phyloP scores from a whole-genome alignment of 2,329 filamentous ascomycete species.

The Colletotrichum sp. region DNA sequence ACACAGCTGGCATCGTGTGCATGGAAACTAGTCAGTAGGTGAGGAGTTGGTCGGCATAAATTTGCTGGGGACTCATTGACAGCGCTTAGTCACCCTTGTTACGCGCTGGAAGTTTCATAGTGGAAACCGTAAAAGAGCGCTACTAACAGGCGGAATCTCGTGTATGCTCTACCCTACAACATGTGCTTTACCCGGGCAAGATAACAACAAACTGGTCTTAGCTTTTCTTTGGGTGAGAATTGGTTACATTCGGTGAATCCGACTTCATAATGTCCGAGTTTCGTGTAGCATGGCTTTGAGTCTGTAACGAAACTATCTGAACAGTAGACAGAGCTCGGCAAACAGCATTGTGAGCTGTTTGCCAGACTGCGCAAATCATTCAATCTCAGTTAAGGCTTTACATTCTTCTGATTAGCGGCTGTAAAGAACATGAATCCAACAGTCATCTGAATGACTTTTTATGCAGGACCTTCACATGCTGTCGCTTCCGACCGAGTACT shows the following conservation, averaged over 20 bases:
- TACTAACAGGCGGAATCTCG: neutral
- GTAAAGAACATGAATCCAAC: neutral
- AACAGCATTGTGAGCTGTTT: neutral
- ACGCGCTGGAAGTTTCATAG: neutral
- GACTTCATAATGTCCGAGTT: neutral
- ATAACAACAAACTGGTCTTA: neutral
- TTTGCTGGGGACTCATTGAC: neutral
- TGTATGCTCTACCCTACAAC: neutral
- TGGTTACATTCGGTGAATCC: no score
- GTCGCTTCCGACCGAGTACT: neutral
- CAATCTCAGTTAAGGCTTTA: accelerated
- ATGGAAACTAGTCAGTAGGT: neutral
- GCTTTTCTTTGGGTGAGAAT: no score
- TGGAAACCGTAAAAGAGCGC: neutral
- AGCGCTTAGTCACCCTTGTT: neutral
- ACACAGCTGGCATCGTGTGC: neutral
- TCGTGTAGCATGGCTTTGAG: neutral
- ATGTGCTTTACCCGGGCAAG: neutral
- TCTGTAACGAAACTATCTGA: neutral
- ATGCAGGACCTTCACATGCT: neutral
- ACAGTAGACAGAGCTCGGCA: neutral
- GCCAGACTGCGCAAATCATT: neutral
- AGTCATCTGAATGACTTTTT: neutral
- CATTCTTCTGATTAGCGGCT: neutral
- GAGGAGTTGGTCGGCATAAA: neutral